Base-by-base conservation (phyloP, 805 yeast genomes). In the Candida piceae region DNA sequence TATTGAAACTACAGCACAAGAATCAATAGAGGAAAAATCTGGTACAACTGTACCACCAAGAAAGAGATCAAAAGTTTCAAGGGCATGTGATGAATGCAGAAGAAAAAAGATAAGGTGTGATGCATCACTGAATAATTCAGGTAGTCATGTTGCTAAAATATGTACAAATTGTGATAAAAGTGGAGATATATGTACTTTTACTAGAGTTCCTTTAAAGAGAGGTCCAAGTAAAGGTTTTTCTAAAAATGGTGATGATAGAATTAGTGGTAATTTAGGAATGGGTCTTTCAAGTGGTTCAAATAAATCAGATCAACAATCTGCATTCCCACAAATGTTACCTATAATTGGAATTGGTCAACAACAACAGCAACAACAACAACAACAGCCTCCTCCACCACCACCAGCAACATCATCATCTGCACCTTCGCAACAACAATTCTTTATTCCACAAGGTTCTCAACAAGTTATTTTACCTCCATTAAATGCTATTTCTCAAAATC, bases 41-140 rank as follows among this genome's bases (percentile, higher is more conserved):
- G n/a, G n/a, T n/a, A n/a, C n/a, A n/a, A n/a, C n/a, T n/a, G 38
- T 48, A 1, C 58, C 61, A 6, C 60, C 61, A 13, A 67, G 84
- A 34, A 80, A 81, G 50, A 50, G 89, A 39, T 70, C 82, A 7
- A 84, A 84, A 54, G 87, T 83, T 0, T 80, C 88, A 1, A 59
- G 94, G 36, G 93, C 90, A 2, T 84, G 94, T 55, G 94, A 84
- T 55, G 78, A 80, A 37, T 84, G 93, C 56, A 69, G 93, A 25
- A 67, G 83, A 31, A 81, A 82, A 57, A 84, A 84, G 53, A 70
- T 83, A 16, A 68, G 76, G 37, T 84, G 94, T 60, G 78, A 83
- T 54, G 86, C 84, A 16, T 69, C 69, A 18, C 69, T 71, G 39
- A 66, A 66, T 35, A 32, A 60, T 9, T 58, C 67, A 5, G 65